Evolutionary conservation across 78 protist species (phyloP), one percentile per base, ranked within the genome.

Genomic region (Creolimax fragrantissima): DNA sequence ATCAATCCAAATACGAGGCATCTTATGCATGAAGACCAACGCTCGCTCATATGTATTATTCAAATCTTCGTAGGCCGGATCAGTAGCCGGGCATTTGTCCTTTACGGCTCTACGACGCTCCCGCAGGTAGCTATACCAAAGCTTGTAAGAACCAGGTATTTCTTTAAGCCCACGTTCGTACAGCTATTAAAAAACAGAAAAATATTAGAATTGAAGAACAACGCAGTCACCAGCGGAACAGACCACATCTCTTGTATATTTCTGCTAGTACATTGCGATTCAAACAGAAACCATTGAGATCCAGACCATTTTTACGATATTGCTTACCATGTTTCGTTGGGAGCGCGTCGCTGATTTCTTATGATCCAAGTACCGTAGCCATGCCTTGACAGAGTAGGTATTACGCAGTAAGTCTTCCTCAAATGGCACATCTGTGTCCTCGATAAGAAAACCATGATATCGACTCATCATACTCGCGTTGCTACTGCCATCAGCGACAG

Each of bases 1-100:
- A 41, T 98, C 99, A 11, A 96, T 5, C 99, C 99, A 99, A 17
- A 99, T 94, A 44, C 99, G 96, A 4, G 99, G 99, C 99, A 99
- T 99, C 98, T 98, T 97, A 92, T 96, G 95, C 96, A 98, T 92
- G 90, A 90, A 97, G 24, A 97, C 95, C 44, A 98, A 84, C 39
- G 97, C 91, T 3, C 99, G 94, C 93, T 98, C 99, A 43, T 85
- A 96, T 5, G 93, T 81, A 6, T 58, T 81, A 92, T 96, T 96
- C 35, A 94, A 93, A 2, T 37, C 41, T 58, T 95, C 98, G 89
- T 35, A 96, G 2, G 94, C 74, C 2, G 90, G 83, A 94, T 98
- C 98, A 3, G 84, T 43, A 45, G 93, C 41, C 5, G 90, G 41
- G n/a, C 41, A 84, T 36, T 4, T 85, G 3, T 3, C 95, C 44